Conservation (phyloP, 2,329 filamentous ascomycete genomes). For the Nannizziopsis arthrosporioides region DNA sequence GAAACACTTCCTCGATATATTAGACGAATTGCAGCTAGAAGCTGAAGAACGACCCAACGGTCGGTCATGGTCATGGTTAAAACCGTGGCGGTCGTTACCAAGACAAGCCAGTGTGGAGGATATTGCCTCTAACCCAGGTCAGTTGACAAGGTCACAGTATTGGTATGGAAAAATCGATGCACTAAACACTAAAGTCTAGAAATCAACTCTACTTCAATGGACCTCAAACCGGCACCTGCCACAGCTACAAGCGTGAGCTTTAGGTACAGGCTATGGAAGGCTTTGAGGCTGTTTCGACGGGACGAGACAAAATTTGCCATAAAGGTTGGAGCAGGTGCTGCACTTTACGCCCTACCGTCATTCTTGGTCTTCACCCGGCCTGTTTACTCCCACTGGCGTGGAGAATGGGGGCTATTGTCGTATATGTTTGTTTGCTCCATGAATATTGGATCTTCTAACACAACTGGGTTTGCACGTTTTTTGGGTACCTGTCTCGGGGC, state of each 20-base stretch:
- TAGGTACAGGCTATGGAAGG: conserved; percentile 44
- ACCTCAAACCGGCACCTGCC: not conserved
- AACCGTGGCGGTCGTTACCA: conserved; percentile 51
- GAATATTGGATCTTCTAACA: conserved; percentile 93
- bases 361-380: conserved; percentile 70
- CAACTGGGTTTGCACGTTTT: conserved; percentile 76
- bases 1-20: conserved; percentile 64
- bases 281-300: conserved; percentile 46
- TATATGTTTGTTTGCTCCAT: conserved; percentile 98
- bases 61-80: conserved; percentile 74
- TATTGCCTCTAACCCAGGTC: conserved; percentile 1
- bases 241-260: conserved; percentile 18
- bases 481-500: conserved; percentile 77
- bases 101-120: not conserved
- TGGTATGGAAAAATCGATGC: not conserved
- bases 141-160: not conserved
- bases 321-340: conserved; percentile 84
- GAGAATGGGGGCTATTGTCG: conserved; percentile 90
- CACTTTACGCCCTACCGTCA: conserved; percentile 77
- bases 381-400: conserved; percentile 75
- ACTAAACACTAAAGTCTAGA: conserved; percentile 9
- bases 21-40: conserved; percentile 69
- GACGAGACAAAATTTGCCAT: conserved; percentile 69
- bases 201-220: conserved; percentile 14
- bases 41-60: conserved; percentile 49